A percentile compares a stretch with the other conserved stretches of the same genome.
Evolutionary conservation across 192 early-diverging fungal genomes (phyloP).

Genomic region (Geosiphon pyriformis): DNA sequence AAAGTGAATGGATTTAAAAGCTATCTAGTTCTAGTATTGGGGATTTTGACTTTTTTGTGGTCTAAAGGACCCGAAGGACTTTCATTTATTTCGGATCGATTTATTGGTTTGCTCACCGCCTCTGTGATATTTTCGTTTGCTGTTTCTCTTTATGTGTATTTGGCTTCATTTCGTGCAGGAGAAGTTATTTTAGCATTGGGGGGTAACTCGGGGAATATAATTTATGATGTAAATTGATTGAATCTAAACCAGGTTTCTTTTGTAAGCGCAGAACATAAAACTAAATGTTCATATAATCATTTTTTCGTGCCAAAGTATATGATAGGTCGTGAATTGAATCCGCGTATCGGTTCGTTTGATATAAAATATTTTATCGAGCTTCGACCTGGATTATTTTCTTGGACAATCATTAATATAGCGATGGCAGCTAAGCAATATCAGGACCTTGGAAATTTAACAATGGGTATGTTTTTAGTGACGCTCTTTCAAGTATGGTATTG

Average conservation of each 20-base stretch:
- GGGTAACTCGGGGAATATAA: slow-evolving; percentile 84
- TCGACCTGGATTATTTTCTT: slow-evolving; percentile 88
- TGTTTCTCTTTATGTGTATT: slow-evolving; percentile 67
- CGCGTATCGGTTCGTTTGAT: slow-evolving; percentile 76
- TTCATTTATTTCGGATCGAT: slow-evolving; percentile 80
- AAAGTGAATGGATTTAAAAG: slow-evolving; percentile 76
- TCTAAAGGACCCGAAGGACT: slow-evolving; percentile 55
- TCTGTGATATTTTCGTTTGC: slow-evolving; percentile 60
- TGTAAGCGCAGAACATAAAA: no score
- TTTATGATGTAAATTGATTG: slow-evolving; percentile 66
- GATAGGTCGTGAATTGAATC: slow-evolving; percentile 96
- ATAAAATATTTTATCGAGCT: slow-evolving; percentile 94
- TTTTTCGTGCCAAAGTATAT: slow-evolving; percentile 55
- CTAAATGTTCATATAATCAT: background rate
- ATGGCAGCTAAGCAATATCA: slow-evolving; percentile 75
- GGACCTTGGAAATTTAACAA: slow-evolving; percentile 58
- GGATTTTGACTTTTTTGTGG: slow-evolving; percentile 37
- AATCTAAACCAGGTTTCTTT: background rate
- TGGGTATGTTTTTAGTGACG: slow-evolving; percentile 71
- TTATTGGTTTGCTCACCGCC: slow-evolving; percentile 63
- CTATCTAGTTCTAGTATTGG: slow-evolving; percentile 44
- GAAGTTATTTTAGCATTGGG: slow-evolving; percentile 69
- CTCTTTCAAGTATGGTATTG: slow-evolving; percentile 80
- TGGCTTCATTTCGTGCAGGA: slow-evolving; percentile 62
- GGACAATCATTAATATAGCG: slow-evolving; percentile 74